Conservation (phyloP, 2,329 filamentous ascomycete species). For the Penicillium sp. region DNA sequence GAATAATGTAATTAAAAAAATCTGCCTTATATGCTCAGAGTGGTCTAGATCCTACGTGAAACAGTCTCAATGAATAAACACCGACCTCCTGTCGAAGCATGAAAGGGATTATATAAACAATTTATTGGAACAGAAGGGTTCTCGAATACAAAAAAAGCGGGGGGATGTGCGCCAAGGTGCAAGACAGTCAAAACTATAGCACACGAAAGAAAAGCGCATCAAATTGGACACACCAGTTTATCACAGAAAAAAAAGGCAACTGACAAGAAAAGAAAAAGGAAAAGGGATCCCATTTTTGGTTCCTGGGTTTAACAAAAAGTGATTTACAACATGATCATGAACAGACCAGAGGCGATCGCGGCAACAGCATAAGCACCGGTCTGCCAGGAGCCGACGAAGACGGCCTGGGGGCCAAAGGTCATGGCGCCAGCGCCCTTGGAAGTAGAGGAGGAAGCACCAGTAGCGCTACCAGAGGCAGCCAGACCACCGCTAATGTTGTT, state of each 20-base stretch:
- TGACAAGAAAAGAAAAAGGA: constrained; percentile 5
- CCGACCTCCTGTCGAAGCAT: not conserved
- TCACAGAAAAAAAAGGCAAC: not conserved
- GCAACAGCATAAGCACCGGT: constrained; percentile 50
- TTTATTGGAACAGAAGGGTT: constrained; percentile 9
- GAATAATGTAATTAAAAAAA: too few relatives aligned
- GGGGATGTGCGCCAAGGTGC: not conserved
- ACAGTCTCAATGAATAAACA: constrained; percentile 1
- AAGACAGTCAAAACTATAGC: constrained; percentile 5
- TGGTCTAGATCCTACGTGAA: too few relatives aligned
- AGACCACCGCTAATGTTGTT: constrained; percentile 45
- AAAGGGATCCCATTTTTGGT: constrained; percentile 6
- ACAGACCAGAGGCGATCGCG: constrained; percentile 49
- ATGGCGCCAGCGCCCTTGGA: constrained; percentile 40
- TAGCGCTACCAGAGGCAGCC: constrained; percentile 29
- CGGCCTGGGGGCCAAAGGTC: constrained; percentile 36
- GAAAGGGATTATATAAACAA: constrained; percentile 23
- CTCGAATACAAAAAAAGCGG: constrained; percentile 1
- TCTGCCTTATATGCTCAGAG: too few relatives aligned
- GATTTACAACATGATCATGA: constrained; percentile 53
- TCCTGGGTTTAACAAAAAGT: not conserved
- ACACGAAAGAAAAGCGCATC: constrained; percentile 2
- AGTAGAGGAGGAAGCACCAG: constrained; percentile 25
- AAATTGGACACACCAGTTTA: not conserved
- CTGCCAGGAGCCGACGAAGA: constrained; percentile 47